Percentiles rank a stretch among this genome's conserved stretches.
Evolutionary conservation across 495 filamentous ascomycete genomes (phyloP).

Genomic region (Aspergillus heteromorphus): DNA sequence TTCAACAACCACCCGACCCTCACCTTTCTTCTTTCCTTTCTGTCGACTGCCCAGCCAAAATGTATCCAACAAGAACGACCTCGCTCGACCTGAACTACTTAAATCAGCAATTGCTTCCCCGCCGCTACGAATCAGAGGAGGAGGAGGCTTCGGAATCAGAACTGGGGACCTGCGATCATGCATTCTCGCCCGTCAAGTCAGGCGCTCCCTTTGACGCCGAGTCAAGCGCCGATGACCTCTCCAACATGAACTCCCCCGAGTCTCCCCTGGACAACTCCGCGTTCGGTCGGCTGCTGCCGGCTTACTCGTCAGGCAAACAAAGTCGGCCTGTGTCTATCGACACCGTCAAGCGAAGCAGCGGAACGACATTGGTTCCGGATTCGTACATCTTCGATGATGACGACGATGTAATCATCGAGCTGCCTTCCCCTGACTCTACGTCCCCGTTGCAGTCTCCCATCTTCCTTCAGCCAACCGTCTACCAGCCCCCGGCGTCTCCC

Average conservation of each 20-base stretch:
- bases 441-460: slow-evolving; percentile 29
- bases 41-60: slow-evolving; percentile 9
- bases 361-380: slow-evolving; percentile 28
- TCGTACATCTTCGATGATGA: slow-evolving; percentile 34
- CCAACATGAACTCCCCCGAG: slow-evolving; percentile 20
- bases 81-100: slow-evolving; percentile 31
- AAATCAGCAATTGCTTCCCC: slow-evolving; percentile 32
- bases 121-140: slow-evolving; percentile 42
- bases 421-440: slow-evolving; percentile 29
- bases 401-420: slow-evolving; percentile 36
- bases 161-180: slow-evolving; percentile 28
- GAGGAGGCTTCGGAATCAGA: slow-evolving; percentile 41
- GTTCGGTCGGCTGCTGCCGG: slow-evolving; percentile 17
- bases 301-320: slow-evolving; percentile 18
- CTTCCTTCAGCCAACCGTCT: slow-evolving; percentile 31
- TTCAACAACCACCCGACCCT: background rate
- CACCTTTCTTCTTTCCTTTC: background rate
- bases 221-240: slow-evolving; percentile 28
- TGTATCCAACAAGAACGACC: slow-evolving; percentile 26
- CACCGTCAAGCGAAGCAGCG: slow-evolving; percentile 39
- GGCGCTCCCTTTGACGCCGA: slow-evolving; percentile 24
- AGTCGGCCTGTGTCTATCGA: slow-evolving; percentile 36
- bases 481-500: slow-evolving; percentile 26
- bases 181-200: slow-evolving; percentile 27
- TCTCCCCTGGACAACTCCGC: slow-evolving; percentile 20